These are phyloP conservation scores for Aspergillus nomiae DNA, from an alignment of 2,329 filamentous ascomycete genomes.

Conservation along the genomic window DNA sequence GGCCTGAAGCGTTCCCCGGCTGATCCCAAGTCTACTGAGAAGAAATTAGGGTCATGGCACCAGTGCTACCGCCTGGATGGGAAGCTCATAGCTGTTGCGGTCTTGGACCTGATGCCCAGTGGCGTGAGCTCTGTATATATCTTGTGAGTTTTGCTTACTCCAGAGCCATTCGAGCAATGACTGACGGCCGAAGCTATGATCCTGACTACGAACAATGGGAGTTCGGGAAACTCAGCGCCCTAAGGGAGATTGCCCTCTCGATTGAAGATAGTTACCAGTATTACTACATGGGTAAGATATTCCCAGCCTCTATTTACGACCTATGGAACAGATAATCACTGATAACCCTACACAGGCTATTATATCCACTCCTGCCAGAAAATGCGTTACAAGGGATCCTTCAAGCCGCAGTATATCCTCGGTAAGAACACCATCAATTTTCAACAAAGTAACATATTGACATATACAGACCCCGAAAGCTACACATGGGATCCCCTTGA, in stretches of 20 bases:
- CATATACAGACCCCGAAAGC: constrained; percentile 47
- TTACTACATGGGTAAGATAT: constrained; percentile 64
- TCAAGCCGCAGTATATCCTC: constrained; percentile 51
- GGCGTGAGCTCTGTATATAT: constrained; percentile 54
- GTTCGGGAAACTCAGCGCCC: constrained; percentile 64
- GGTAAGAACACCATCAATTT: constrained; percentile 33
- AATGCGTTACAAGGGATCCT: constrained; percentile 54
- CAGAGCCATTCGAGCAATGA: not conserved
- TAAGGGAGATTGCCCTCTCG: constrained; percentile 61
- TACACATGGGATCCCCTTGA: constrained; percentile 48
- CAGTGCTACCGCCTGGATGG: constrained; percentile 55
- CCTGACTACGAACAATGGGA: constrained; percentile 62
- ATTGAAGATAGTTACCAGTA: constrained; percentile 58
- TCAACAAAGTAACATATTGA: not conserved
- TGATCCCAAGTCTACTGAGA: constrained; percentile 38
- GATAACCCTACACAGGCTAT: constrained; percentile 46
- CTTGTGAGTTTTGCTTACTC: constrained; percentile 38
- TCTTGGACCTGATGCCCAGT: constrained; percentile 50
- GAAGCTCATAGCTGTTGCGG: constrained; percentile 50
- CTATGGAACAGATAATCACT: not conserved
- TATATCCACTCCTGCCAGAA: constrained; percentile 62
- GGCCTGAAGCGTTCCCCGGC: constrained; percentile 45
- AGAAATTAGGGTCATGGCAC: constrained; percentile 52
- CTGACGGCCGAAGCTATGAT: constrained; percentile 52
- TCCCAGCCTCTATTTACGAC: not conserved